Evolutionary conservation across 768 basidiomycete genomes (phyloP).

Genomic region (Russula sp.): DNA sequence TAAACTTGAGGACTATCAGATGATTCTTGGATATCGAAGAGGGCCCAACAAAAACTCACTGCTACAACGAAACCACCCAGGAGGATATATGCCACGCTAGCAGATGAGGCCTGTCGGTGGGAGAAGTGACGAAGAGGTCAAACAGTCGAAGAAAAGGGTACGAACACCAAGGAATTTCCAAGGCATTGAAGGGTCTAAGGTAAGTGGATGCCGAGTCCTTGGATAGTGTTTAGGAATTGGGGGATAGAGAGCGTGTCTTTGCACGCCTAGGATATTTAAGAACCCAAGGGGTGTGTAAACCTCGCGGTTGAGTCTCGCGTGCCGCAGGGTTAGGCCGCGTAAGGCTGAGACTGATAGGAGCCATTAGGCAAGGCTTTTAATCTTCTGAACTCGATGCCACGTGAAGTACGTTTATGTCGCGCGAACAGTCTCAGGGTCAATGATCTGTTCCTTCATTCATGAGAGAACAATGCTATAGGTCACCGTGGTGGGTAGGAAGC

Average conservation of each 20-base stretch:
- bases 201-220: neutral
- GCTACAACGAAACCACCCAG: conserved; percentile 50
- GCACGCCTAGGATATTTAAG: neutral
- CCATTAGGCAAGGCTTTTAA: too few relatives aligned
- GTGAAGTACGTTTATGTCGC: too few relatives aligned
- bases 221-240: neutral
- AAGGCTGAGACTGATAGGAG: neutral
- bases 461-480: neutral
- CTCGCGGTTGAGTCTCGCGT: too few relatives aligned
- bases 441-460: neutral
- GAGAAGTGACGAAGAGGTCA: conserved; percentile 24
- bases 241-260: neutral
- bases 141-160: neutral
- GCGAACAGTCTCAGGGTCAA: too few relatives aligned
- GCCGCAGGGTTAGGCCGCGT: too few relatives aligned
- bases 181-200: neutral
- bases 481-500: neutral
- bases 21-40: neutral
- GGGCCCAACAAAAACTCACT: conserved; percentile 27
- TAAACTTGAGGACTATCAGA: conserved; percentile 50
- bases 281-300: neutral
- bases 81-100: conserved; percentile 53
- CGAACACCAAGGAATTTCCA: conserved; percentile 20
- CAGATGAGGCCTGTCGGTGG: conserved; percentile 39
- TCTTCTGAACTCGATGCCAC: too few relatives aligned